Evolutionary conservation across 2,329 filamentous ascomycete genomes (phyloP).

Genomic region (Phialocephala sp.): DNA sequence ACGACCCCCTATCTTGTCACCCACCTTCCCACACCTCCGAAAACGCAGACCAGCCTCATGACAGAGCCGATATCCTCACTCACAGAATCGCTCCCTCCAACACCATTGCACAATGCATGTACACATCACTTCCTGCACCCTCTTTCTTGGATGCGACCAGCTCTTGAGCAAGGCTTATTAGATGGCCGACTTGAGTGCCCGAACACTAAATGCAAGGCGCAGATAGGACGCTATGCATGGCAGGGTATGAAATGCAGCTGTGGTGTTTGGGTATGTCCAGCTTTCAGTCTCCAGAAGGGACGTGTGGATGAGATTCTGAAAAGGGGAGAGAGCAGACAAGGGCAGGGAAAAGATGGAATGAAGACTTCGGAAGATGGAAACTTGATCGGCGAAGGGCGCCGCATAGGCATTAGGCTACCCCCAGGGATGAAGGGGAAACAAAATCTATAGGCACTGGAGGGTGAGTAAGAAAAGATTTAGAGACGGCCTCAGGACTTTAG

Average conservation of each 20-base stretch:
- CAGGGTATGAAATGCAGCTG: conserved; percentile 94
- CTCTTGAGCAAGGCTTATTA: conserved; percentile 79
- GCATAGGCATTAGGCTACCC: conserved; percentile 59
- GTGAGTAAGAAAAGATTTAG: neutral
- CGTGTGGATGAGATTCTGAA: conserved; percentile 72
- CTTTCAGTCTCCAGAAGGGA: conserved; percentile 82
- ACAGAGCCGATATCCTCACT: conserved; percentile 36
- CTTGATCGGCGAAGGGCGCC: conserved; percentile 15
- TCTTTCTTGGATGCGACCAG: conserved; percentile 90
- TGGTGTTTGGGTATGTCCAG: conserved; percentile 87
- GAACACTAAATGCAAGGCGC: conserved; percentile 75
- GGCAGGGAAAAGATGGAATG: conserved; percentile 17
- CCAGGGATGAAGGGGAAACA: conserved; percentile 51
- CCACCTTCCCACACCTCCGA: conserved; percentile 51
- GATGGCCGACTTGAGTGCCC: conserved; percentile 88
- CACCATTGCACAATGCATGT: conserved; percentile 55
- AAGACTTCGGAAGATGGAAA: conserved; percentile 10
- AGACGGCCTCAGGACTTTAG: conserved; percentile 8
- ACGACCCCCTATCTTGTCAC: conserved; percentile 64
- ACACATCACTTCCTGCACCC: conserved; percentile 92
- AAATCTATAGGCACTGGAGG: conserved; percentile 26
- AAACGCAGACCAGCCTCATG: conserved; percentile 30
- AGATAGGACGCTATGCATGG: conserved; percentile 94
- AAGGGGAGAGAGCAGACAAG: conserved; percentile 23
- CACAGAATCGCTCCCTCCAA: conserved; percentile 34